phyloP scores from a whole-genome alignment of 148 eudicot genomes.

The Diospyros kaki region DNA sequence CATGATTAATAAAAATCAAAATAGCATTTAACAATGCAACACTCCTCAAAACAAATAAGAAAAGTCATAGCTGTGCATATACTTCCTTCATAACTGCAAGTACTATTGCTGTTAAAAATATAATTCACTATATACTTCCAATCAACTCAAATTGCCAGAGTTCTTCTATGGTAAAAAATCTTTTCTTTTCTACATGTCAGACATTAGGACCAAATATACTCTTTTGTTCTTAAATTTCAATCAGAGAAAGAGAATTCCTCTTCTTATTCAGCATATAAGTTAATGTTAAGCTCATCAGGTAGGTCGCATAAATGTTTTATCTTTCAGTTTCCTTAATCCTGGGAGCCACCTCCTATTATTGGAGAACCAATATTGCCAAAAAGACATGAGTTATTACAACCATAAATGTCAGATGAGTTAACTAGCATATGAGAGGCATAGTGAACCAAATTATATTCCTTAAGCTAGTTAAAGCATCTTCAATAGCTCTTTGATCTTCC shows the following conservation, averaged over 20 bases:
- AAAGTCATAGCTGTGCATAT: too few species aligned
- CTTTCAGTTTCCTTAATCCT: neutral
- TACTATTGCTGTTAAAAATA: neutral
- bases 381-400: neutral
- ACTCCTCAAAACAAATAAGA: neutral
- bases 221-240: neutral
- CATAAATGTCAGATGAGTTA: neutral
- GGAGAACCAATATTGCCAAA: neutral
- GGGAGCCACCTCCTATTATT: neutral
- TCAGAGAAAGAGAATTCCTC: neutral
- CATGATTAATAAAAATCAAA: neutral
- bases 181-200: neutral
- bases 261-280: neutral
- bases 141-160: neutral
- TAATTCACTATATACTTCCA: neutral
- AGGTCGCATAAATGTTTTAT: neutral
- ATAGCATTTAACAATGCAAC: slow-evolving; percentile 1
- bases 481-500: too few species aligned
- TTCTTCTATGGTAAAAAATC: too few species aligned
- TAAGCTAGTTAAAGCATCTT: neutral
- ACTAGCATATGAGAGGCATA: too few species aligned
- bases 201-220: neutral
- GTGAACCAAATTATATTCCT: neutral
- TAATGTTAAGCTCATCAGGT: neutral
- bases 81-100: too few species aligned